A percentile compares a stretch with the other conserved stretches of the same genome.
Conservation (phyloP, 768 basidiomycete species). For the Mycena metata region DNA sequence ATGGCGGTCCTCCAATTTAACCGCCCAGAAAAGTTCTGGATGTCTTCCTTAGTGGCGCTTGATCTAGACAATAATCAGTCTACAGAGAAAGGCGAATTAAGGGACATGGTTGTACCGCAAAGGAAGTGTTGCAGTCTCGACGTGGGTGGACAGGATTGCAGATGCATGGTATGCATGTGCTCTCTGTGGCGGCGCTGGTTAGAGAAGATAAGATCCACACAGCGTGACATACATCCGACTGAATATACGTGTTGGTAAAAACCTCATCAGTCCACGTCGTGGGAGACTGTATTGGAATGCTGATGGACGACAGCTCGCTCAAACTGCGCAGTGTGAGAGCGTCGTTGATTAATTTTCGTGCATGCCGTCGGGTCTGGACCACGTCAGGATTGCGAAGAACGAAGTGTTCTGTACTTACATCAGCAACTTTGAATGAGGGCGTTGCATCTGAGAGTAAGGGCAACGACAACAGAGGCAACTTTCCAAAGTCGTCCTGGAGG, state of each 20-base stretch:
- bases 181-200: constrained; percentile 42
- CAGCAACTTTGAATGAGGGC: constrained; percentile 50
- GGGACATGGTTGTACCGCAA: constrained; percentile 53
- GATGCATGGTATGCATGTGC: constrained; percentile 63
- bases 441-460: constrained; percentile 65
- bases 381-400: neutral
- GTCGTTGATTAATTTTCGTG: constrained; percentile 70
- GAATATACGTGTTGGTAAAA: constrained; percentile 44
- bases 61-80: constrained; percentile 43
- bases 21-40: constrained; percentile 60
- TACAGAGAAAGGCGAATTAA: neutral
- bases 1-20: constrained; percentile 68
- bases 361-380: constrained; percentile 39
- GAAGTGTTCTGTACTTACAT: constrained; percentile 54
- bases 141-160: constrained; percentile 68
- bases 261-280: constrained; percentile 54
- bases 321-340: constrained; percentile 68
- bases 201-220: constrained; percentile 17
- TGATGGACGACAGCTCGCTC: constrained; percentile 63
- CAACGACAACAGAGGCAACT: constrained; percentile 69
- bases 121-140: constrained; percentile 72
- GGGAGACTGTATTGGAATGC: constrained; percentile 64
- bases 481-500: constrained; percentile 78
- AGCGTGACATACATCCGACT: constrained; percentile 45
- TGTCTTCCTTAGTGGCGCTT: constrained; percentile 47